Base-by-base conservation (phyloP, 495 filamentous ascomycete species). In the Pseudoneurospora amorphoporcata region DNA sequence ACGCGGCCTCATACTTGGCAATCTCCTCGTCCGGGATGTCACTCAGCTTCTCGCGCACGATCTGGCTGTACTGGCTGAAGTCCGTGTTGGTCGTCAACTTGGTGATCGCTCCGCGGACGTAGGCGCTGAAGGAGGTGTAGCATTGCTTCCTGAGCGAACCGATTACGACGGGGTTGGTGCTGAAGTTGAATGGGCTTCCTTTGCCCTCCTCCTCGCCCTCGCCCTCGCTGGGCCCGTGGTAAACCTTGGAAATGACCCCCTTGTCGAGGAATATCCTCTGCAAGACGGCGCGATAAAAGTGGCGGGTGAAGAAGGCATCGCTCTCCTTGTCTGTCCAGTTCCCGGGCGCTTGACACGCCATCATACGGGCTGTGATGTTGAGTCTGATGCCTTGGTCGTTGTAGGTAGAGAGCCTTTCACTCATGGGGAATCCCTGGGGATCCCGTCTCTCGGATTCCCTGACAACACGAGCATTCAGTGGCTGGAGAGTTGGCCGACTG, bases 351-450 rank as follows among this genome's bases (percentile, higher is more conserved):
- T 99, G 95, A 16, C 95, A 92, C 40, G 94, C 94, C 95, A 98
- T 97, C 88, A 96, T 95, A 37, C 96, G 87, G 0, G 95, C 94
- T 0, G 95, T 99, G 77, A 99, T 97, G 79, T 99, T 98, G 72
- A 98, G 85, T 37, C 92, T 87, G 68, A 97, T 83, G 19, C 94
- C 94, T 39, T 82, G 81, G 14, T 83, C 84, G 32, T 79, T 75
- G 74, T 92, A 93, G 0, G 81, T 84, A 70, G 87, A 89, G n/a
- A 97, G 77, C 9, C 86, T 84, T 58, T 91, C 86, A 41, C 92
- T 94, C 91, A 99, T 94, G 0, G 95, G 95, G 78, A 97, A 99
- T 12, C 95, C 95, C 72, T 96, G 90, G 0, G 92, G 91, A 75
- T 99, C 95, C 68, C 87, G 88, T 7, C 88, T 86, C 32, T 83